Evolutionary conservation across 257 asterid genomes (phyloP).

Genomic region (Gentiana macrophylla): DNA sequence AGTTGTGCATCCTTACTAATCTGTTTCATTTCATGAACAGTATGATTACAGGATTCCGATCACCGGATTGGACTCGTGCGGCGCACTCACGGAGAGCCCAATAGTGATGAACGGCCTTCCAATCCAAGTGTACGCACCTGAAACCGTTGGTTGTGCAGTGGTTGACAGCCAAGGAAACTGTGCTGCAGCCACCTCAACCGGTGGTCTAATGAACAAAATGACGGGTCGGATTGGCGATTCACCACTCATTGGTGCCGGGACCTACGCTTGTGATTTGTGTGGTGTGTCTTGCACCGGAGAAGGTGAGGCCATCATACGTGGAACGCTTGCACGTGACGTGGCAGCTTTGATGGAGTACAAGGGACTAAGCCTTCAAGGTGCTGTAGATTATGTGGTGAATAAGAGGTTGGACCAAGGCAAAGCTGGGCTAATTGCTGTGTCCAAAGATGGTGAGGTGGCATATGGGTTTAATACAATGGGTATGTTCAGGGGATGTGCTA

Average conservation of each 20-base stretch:
- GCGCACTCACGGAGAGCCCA: constrained; percentile 41
- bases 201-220: constrained; percentile 94
- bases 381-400: constrained; percentile 66
- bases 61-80: constrained; percentile 40
- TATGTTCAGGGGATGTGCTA: constrained; percentile 87
- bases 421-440: constrained; percentile 95
- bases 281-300: constrained; percentile 97
- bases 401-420: constrained; percentile 57
- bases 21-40: constrained; percentile 19
- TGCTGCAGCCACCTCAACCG: constrained; percentile 96
- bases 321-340: constrained; percentile 91
- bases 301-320: constrained; percentile 94
- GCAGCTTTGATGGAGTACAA: constrained; percentile 95
- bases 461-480: constrained; percentile 76
- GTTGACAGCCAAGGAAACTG: constrained; percentile 72
- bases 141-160: constrained; percentile 94
- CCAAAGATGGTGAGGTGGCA: constrained; percentile 70
- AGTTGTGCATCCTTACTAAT: no score
- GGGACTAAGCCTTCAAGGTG: constrained; percentile 65
- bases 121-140: constrained; percentile 71
- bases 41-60: constrained; percentile 70
- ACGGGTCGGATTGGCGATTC: constrained; percentile 86
- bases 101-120: constrained; percentile 85
- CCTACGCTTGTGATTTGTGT: constrained; percentile 65
- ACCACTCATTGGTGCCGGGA: constrained; percentile 87